Percentiles rank a stretch among this genome's conserved stretches.
Conservation (phyloP, 2,329 filamentous ascomycete species). For the Myrmaecium sp. region DNA sequence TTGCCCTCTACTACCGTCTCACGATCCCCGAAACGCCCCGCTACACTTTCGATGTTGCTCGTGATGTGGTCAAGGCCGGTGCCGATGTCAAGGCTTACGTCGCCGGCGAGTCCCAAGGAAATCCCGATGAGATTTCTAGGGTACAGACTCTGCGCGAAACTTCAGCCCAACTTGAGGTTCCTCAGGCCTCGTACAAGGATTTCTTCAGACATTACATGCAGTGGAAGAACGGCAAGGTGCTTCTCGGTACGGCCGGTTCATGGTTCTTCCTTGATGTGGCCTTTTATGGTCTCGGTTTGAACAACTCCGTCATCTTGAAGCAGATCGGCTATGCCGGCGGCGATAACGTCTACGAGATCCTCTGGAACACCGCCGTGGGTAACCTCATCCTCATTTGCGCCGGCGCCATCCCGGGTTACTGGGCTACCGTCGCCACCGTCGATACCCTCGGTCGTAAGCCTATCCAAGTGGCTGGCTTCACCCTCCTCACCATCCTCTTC, state of each 20-base stretch:
- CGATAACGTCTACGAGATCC: constrained; percentile 45
- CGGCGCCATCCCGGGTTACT: constrained; percentile 67
- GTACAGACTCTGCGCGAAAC: constrained; percentile 38
- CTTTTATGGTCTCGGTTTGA: constrained; percentile 44
- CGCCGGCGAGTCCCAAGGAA: constrained; percentile 42
- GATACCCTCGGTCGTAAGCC: constrained; percentile 63
- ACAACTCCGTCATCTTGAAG: constrained; percentile 55
- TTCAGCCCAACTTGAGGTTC: constrained; percentile 39
- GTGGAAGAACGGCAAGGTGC: constrained; percentile 53
- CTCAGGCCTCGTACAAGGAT: constrained; percentile 55
- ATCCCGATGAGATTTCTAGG: constrained; percentile 51
- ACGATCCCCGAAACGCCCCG: constrained; percentile 79
- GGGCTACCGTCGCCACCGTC: constrained; percentile 58
- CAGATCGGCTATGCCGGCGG: constrained; percentile 56
- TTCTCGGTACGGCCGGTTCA: constrained; percentile 64
- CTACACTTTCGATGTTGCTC: constrained; percentile 70
- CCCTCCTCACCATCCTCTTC: constrained; percentile 31
- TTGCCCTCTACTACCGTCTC: constrained; percentile 71
- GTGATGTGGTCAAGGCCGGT: constrained; percentile 56
- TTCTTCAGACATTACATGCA: constrained; percentile 54
- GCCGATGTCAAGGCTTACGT: constrained; percentile 64
- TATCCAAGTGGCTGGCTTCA: constrained; percentile 46
- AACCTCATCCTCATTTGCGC: constrained; percentile 67
- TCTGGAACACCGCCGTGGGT: constrained; percentile 60
- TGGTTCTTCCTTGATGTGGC: constrained; percentile 65